Percentiles rank a stretch among this genome's conserved stretches.
These are phyloP conservation scores for Cadophora malorum DNA, from an alignment of 2,329 filamentous ascomycete genomes.

Conservation along the genomic window DNA sequence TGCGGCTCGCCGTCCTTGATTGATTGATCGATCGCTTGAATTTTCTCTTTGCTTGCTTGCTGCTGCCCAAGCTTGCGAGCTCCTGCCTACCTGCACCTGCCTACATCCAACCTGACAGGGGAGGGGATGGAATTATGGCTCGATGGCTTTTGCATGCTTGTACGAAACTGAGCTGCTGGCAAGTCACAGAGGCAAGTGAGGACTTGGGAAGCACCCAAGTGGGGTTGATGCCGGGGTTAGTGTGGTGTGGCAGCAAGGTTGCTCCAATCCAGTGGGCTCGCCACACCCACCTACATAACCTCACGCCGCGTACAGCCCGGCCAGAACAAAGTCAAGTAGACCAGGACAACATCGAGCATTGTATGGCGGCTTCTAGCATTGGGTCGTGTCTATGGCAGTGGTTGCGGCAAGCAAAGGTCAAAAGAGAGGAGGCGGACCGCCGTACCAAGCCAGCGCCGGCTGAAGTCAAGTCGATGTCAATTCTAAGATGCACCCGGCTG, in stretches of 20 bases:
- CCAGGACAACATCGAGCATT: not conserved
- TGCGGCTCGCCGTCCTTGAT: not conserved
- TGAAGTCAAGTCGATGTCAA: constrained; percentile 23
- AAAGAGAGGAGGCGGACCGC: not conserved
- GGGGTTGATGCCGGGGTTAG: constrained; percentile 15
- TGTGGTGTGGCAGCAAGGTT: constrained; percentile 30
- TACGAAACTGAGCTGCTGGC: constrained; percentile 18
- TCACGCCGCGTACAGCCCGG: constrained; percentile 20
- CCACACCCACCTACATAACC: not conserved
- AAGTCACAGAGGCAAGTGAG: not conserved
- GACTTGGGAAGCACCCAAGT: constrained; percentile 8
- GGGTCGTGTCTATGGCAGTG: not conserved
- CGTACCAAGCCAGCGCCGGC: constrained; percentile 14
- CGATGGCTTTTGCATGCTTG: constrained; percentile 20
- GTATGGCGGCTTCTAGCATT: not conserved
- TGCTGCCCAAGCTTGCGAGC: constrained; percentile 1
- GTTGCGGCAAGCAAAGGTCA: constrained; percentile 29
- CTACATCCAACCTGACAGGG: constrained; percentile 4
- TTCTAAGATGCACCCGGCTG: constrained; percentile 5
- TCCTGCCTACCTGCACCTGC: constrained; percentile 3
- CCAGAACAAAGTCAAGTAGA: not conserved
- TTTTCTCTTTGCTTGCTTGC: constrained; percentile 1
- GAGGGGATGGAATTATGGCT: constrained; percentile 16
- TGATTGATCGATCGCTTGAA: not conserved
- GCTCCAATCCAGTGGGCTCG: constrained; percentile 29